Conservation (phyloP, 2,329 filamentous ascomycete genomes). For the Aspergillus sergii region DNA sequence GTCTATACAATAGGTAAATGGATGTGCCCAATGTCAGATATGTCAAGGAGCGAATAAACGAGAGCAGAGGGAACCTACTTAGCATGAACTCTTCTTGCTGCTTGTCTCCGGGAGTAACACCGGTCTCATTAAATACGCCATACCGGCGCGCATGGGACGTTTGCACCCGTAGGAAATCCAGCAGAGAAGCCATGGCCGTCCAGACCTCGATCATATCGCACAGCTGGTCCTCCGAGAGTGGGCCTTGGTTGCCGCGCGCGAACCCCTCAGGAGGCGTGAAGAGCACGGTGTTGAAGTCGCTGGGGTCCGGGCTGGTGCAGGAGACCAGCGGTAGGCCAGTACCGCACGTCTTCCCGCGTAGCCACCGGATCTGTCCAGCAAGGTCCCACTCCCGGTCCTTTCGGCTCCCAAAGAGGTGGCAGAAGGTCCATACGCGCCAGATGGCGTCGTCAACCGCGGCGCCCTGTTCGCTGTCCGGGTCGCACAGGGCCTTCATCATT, state of each 20-base stretch:
- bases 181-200: neutral
- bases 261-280: slow-evolving; percentile 11
- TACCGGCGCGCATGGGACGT: neutral
- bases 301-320: slow-evolving; percentile 10
- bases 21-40: too few relatives aligned
- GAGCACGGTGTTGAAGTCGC: slow-evolving; percentile 9
- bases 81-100: neutral
- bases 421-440: slow-evolving; percentile 17
- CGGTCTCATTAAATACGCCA: neutral
- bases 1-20: neutral
- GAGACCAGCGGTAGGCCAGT: neutral
- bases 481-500: neutral
- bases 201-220: neutral
- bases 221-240: neutral
- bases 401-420: slow-evolving; percentile 11
- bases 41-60: neutral
- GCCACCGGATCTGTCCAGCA: slow-evolving; percentile 11
- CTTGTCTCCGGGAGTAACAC: neutral
- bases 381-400: slow-evolving; percentile 10
- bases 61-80: neutral
- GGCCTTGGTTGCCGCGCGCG: neutral
- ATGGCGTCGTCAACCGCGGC: slow-evolving; percentile 10
- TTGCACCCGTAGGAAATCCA: neutral
- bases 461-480: neutral
- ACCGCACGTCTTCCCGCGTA: neutral